These are phyloP conservation scores for Boletus tomentosulus DNA, from an alignment of 768 basidiomycete genomes.

Conservation along the genomic window DNA sequence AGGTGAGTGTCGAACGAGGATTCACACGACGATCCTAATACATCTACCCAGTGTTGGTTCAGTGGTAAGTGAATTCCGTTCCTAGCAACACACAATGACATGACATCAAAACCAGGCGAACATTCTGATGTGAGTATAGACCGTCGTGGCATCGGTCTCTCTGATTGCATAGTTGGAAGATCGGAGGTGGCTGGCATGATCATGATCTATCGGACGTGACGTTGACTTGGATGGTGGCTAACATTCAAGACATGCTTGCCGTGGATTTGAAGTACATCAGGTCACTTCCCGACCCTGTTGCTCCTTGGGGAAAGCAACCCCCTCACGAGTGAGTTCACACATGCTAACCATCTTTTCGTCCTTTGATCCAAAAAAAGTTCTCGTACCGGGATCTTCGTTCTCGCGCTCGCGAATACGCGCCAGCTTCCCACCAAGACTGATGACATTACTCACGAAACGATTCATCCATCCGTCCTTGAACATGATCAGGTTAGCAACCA, in stretches of 20 bases:
- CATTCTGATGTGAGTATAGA: slow-evolving; percentile 19
- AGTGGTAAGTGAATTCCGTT: slow-evolving; percentile 39
- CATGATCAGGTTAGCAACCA: slow-evolving; percentile 36
- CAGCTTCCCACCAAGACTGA: slow-evolving; percentile 42
- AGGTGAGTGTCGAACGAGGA: slow-evolving; percentile 37
- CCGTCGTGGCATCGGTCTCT: not conserved
- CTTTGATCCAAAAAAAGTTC: slow-evolving; percentile 35
- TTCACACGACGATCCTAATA: slow-evolving; percentile 3
- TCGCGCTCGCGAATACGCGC: slow-evolving; percentile 45
- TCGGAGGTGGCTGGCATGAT: slow-evolving; percentile 64
- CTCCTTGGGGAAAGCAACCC: slow-evolving; percentile 56
- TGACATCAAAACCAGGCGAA: slow-evolving; percentile 24
- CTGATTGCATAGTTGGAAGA: slow-evolving; percentile 33
- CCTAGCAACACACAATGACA: not conserved
- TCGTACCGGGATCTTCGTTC: slow-evolving; percentile 47
- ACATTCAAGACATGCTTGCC: slow-evolving; percentile 51
- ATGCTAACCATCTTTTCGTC: not conserved
- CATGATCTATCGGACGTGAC: slow-evolving; percentile 68
- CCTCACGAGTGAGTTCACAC: slow-evolving; percentile 55
- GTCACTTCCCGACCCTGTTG: slow-evolving; percentile 47
- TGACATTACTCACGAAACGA: slow-evolving; percentile 50
- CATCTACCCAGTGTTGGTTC: slow-evolving; percentile 59
- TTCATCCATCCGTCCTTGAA: slow-evolving; percentile 56
- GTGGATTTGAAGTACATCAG: slow-evolving; percentile 52
- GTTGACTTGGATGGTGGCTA: slow-evolving; percentile 61